Evolutionary conservation across 805 yeast species (phyloP).

Genomic region (Saturnispora ahearnii): DNA sequence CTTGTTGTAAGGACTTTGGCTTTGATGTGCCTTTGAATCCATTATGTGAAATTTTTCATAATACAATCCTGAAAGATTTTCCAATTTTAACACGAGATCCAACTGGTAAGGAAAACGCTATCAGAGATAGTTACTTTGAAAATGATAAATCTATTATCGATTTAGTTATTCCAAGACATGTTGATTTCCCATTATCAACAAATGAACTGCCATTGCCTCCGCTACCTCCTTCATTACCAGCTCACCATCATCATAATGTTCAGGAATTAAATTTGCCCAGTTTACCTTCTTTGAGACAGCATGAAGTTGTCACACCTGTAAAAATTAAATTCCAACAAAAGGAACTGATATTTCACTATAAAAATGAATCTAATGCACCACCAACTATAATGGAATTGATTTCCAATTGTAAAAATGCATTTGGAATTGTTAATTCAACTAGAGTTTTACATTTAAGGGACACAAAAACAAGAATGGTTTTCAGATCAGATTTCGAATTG

Average conservation of each 20-base stretch:
- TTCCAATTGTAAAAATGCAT: slow-evolving; percentile 67
- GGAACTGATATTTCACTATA: slow-evolving; percentile 55
- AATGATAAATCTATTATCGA: slow-evolving; percentile 2
- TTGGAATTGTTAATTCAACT: slow-evolving; percentile 39
- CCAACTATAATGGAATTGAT: slow-evolving; percentile 75
- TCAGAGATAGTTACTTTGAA: slow-evolving; percentile 1
- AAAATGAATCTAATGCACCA: slow-evolving; percentile 58
- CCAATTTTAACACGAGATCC: slow-evolving; percentile 45
- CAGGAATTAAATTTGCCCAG: not conserved
- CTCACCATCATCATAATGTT: not conserved
- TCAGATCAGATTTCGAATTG: slow-evolving; percentile 39
- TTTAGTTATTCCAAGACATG: not conserved
- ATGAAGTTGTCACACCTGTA: slow-evolving; percentile 26
- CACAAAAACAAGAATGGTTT: slow-evolving; percentile 21
- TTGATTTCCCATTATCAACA: slow-evolving; percentile 14
- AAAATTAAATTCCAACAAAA: slow-evolving; percentile 44
- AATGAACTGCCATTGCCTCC: slow-evolving; percentile 14
- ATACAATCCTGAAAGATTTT: slow-evolving; percentile 49
- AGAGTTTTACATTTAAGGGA: slow-evolving; percentile 31
- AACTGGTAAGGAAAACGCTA: slow-evolving; percentile 7
- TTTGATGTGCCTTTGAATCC: slow-evolving; percentile 61
- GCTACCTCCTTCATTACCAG: not conserved
- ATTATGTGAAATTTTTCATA: slow-evolving; percentile 60
- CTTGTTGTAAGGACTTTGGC: slow-evolving; percentile 71
- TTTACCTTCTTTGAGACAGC: slow-evolving; percentile 17